Conservation (phyloP, 441 rosid species). For the Erysimum cheiri region DNA sequence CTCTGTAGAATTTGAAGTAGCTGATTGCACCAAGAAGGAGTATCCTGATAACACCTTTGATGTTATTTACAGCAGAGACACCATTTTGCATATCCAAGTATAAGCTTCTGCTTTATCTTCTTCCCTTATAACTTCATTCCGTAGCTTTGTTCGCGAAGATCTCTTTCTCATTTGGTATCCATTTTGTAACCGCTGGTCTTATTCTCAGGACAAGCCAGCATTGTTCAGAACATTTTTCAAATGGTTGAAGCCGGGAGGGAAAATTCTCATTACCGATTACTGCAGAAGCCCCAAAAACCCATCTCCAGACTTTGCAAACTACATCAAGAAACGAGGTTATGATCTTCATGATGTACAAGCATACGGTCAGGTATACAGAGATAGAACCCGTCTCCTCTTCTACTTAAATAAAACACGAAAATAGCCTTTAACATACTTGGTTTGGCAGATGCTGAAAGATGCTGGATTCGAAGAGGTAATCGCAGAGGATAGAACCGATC, state of each 20-base stretch:
- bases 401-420: neutral
- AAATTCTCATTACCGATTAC: conserved; percentile 91
- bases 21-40: conserved; percentile 85
- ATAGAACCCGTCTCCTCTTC: neutral
- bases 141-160: neutral
- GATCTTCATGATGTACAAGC: conserved; percentile 86
- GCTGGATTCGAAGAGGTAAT: conserved; percentile 80
- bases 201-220: conserved; percentile 89
- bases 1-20: conserved; percentile 94
- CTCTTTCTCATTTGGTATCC: neutral
- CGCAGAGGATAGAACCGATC: conserved; percentile 87
- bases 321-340: conserved; percentile 92
- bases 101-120: conserved; percentile 12
- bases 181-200: conserved; percentile 3
- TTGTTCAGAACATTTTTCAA: conserved; percentile 81
- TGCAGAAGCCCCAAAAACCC: conserved; percentile 77
- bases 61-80: conserved; percentile 95
- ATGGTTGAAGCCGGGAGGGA: conserved; percentile 97
- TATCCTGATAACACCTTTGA: conserved; percentile 86
- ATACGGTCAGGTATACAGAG: conserved; percentile 74
- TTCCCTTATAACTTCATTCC: neutral
- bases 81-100: conserved; percentile 94
- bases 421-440: neutral
- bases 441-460: conserved; percentile 75
- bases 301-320: conserved; percentile 67